These are phyloP conservation scores for Phanerodontia chrysosporium DNA, from an alignment of 768 basidiomycete genomes.

Conservation along the genomic window DNA sequence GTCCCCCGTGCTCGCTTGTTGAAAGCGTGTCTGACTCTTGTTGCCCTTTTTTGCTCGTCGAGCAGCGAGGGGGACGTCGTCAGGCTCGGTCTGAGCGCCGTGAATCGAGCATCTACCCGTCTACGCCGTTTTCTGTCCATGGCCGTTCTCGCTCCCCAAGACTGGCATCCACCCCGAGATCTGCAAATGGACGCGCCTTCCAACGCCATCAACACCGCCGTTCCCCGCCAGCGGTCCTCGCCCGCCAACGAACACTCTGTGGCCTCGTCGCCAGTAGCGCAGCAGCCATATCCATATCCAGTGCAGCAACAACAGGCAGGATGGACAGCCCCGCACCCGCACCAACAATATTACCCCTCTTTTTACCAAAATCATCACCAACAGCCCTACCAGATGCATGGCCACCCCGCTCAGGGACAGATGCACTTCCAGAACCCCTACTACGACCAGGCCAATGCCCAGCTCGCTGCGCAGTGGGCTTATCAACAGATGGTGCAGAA, in stretches of 20 bases:
- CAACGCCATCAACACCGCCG: constrained; percentile 32
- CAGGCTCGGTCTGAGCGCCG: constrained; percentile 7
- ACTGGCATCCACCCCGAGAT: constrained; percentile 70
- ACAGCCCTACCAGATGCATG: constrained; percentile 49
- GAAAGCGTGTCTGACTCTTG: constrained; percentile 19
- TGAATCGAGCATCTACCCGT: background rate
- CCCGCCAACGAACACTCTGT: constrained; percentile 50
- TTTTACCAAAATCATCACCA: constrained; percentile 72
- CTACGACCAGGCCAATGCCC: constrained; percentile 75
- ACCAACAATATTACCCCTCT: constrained; percentile 75
- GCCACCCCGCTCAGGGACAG: constrained; percentile 25
- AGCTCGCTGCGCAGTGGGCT: constrained; percentile 81
- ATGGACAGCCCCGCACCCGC: constrained; percentile 65
- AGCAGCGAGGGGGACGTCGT: constrained; percentile 9
- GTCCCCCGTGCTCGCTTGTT: constrained; percentile 11
- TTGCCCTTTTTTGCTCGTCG: constrained; percentile 9
- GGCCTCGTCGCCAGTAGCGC: constrained; percentile 25
- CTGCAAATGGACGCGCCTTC: constrained; percentile 54
- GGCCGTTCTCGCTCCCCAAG: constrained; percentile 76
- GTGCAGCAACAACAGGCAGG: constrained; percentile 67
- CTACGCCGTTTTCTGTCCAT: constrained; percentile 38
- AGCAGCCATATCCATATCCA: constrained; percentile 59
- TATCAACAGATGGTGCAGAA: constrained; percentile 91
- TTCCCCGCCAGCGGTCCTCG: constrained; percentile 56
- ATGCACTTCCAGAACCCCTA: constrained; percentile 53